Percentiles rank a stretch among this genome's conserved stretches.
phyloP scores from a whole-genome alignment of 768 basidiomycete species.

The Nidularia sp. region DNA sequence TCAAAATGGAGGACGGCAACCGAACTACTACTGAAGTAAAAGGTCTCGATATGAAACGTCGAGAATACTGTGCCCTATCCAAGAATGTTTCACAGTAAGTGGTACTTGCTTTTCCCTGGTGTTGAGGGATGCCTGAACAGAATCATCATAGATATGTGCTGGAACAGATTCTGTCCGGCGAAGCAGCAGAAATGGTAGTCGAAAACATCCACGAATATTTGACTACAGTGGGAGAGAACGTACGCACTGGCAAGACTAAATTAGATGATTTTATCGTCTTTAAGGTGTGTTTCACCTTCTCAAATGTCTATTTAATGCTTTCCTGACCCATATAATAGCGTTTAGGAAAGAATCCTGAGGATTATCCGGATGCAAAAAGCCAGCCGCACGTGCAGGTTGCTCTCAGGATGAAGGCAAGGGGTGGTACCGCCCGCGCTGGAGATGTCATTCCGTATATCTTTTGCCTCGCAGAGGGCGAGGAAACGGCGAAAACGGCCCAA shows the following conservation, averaged over 20 bases:
- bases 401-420: conserved; percentile 80
- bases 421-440: conserved; percentile 74
- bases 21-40: conserved; percentile 86
- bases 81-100: conserved; percentile 91
- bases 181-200: conserved; percentile 84
- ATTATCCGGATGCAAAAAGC: conserved; percentile 92
- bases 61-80: conserved; percentile 91
- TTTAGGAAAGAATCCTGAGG: conserved; percentile 93
- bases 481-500: conserved; percentile 67
- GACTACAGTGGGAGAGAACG: conserved; percentile 65
- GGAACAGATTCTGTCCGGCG: conserved; percentile 87
- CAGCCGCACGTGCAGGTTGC: conserved; percentile 98
- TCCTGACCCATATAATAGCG: conserved; percentile 47
- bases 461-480: conserved; percentile 73
- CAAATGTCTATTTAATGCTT: background rate
- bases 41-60: conserved; percentile 97
- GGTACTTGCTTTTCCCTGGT: background rate
- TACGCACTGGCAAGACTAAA: conserved; percentile 72
- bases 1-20: conserved; percentile 86
- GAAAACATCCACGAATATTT: conserved; percentile 93
- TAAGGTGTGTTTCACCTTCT: conserved; percentile 54
- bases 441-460: conserved; percentile 98
- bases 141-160: conserved; percentile 68
- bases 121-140: background rate
- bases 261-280: conserved; percentile 94